Conservation (phyloP, 2,329 filamentous ascomycete species). For the Ophiocordyceps robertsii region DNA sequence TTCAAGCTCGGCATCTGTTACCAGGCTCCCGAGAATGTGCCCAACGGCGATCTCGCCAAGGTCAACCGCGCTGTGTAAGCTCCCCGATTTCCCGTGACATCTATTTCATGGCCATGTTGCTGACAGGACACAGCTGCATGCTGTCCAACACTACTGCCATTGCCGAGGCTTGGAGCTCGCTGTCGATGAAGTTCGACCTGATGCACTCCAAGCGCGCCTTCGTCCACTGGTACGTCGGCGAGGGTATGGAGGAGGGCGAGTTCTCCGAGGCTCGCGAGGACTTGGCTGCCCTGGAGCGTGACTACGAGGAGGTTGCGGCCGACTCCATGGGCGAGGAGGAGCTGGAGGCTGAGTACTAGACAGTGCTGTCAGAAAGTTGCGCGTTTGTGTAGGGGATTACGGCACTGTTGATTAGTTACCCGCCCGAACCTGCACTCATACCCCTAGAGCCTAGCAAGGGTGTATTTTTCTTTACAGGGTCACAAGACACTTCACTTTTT, state of each 20-base stretch:
- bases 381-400: constrained; percentile 3
- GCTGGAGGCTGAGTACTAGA: constrained; percentile 82
- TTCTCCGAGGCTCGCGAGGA: constrained; percentile 99
- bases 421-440: constrained; percentile 15
- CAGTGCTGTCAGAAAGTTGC: constrained; percentile 3
- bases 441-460: constrained; percentile 12
- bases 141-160: constrained; percentile 98
- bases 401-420: constrained; percentile 6
- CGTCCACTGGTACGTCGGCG: constrained; percentile 99
- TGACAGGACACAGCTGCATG: constrained; percentile 61
- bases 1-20: constrained; percentile 99
- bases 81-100: background rate
- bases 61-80: constrained; percentile 93
- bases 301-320: constrained; percentile 97
- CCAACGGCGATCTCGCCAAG: constrained; percentile 93
- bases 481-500: constrained; percentile 20
- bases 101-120: constrained; percentile 1
- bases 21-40: constrained; percentile 91
- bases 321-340: constrained; percentile 86
- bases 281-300: constrained; percentile 90
- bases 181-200: constrained; percentile 97
- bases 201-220: constrained; percentile 99
- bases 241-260: constrained; percentile 99
- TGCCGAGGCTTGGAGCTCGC: constrained; percentile 91
- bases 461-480: constrained; percentile 26